Base-by-base conservation (phyloP, 768 basidiomycete species). In the Baorangia bicolor region DNA sequence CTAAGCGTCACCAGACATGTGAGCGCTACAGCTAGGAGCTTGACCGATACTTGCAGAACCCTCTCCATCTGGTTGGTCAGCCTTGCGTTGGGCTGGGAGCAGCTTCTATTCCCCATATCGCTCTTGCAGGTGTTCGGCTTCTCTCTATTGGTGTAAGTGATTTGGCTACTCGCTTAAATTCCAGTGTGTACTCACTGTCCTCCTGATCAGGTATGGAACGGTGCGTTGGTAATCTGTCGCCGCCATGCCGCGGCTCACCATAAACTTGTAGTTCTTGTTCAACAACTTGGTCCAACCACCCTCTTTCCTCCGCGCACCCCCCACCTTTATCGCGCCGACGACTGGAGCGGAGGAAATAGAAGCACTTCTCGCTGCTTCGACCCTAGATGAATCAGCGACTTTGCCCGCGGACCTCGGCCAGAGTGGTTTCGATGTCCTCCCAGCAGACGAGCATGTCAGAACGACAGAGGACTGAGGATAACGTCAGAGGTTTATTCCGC, bases 41-140 rank as follows among this genome's bases (percentile, higher is more conserved):
- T 97, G 54, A 91, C 94, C 35, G 97, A 99, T 72, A 95, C 94
- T 7, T 97, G 94, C 75, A 82, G 97, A 64, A 98, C 97, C 1
- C 79, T 98, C 50, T 83, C 84, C n/a, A 98, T 99, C 69, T 99
- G 97, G 97, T 74, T 95, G 60, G 77, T 99, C 64, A 93, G 91
- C 67, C 79, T 97, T 49, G 85, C 81, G 1, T 74, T 97, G 25
- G 94, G 95, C 5, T 98, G 95, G 95, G 95, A 98, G 74, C 79
- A 77, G 56, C 77, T 98, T 33, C 62, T 91, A 23, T 90, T 84
- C 75, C 94, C 94, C 7, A 83, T 88, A 58, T 91, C 91, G 2
- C 67, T 94, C 49, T 69, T 95, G 13, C 94, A 96, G 71, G 83
- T 96, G 51, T 63, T 81, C 20, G 93, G 94, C 4, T 99, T 99